Percentiles rank a stretch among this genome's conserved stretches.
Evolutionary conservation across 2,329 filamentous ascomycete genomes (phyloP).

Genomic region (Ceratocystis papillata): DNA sequence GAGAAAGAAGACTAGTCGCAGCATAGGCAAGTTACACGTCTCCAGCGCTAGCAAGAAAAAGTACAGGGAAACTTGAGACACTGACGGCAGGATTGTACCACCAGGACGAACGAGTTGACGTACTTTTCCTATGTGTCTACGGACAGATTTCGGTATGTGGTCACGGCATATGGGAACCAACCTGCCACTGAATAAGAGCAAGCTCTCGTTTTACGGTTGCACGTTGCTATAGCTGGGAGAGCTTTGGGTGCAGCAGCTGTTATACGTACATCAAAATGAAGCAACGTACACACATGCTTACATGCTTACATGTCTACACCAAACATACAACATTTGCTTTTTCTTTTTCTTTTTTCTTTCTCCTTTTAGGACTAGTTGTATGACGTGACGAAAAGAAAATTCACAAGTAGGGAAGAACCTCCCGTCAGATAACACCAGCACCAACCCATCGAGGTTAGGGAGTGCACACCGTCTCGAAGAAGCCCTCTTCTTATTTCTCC

Average conservation of each 20-base stretch:
- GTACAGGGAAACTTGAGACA: not conserved
- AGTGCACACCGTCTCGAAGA: not conserved
- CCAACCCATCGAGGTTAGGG: not conserved
- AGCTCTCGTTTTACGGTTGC: no score
- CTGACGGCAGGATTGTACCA: not conserved
- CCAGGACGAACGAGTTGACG: not conserved
- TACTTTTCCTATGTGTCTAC: not conserved
- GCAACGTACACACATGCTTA: no score
- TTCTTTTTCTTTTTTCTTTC: no score
- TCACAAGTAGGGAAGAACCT: not conserved
- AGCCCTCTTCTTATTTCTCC: not conserved
- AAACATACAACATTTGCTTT: no score
- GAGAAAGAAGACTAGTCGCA: not conserved
- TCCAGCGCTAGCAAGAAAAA: not conserved
- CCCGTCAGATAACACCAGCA: not conserved
- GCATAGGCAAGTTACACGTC: not conserved
- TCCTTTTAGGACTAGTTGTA: no score
- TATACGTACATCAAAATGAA: no score
- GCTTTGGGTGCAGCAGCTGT: no score
- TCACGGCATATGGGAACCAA: not conserved
- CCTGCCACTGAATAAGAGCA: no score
- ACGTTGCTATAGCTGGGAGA: no score
- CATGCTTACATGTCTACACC: no score
- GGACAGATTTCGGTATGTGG: not conserved
- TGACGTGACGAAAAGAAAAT: not conserved